Evolutionary conservation across 1,139 yeast species (phyloP), one percentile per base, ranked within the genome.

Genomic region (Kodamaea plutei): DNA sequence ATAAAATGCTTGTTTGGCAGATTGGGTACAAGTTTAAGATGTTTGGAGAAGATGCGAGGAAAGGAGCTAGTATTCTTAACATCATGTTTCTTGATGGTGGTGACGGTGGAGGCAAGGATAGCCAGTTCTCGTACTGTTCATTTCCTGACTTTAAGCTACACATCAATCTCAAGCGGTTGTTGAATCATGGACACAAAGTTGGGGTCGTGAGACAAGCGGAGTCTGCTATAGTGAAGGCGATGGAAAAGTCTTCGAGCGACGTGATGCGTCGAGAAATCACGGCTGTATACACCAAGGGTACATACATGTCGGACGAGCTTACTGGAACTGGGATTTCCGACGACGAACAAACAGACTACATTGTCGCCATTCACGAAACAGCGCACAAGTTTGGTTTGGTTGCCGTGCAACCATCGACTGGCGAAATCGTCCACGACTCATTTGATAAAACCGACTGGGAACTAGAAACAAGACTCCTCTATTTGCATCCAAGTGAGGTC

Each of bases 11-110:
- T 6, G 78, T 91, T 0, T 69, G 91, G 15, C 93, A 91, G 50
- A 93, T 84, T 6, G 98, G 98, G 0, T 91, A 91, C 58, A 87
- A 87, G 54, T 91, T 79, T 59, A 84, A 84, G 48, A 79, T 88
- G 37, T 87, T 77, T 52, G 96, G 95, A 0, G 71, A 77, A 33
- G 96, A 89, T 58, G 97, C 97, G 0, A 65, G 61, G 11, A 63
- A 62, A 3, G 95, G 81, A 0, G 70, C 95, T 7, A 58, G 65
- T 30, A 67, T 81, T 9, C 56, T 87, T 23, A 80, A 83, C 39
- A 81, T 84, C 31, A 80, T 80, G 77, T 61, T 81, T 16, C 69
- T 85, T 1, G 81, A 84, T 0, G 89, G 93, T 1, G 73, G 58
- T 60, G 31, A 57, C 4, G 78, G 76, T 26, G 42, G 48, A 4